Evolutionary conservation across 2,329 filamentous ascomycete genomes (phyloP), one percentile per base, ranked within the genome.

Genomic region (Fusarium praegraminearum): DNA sequence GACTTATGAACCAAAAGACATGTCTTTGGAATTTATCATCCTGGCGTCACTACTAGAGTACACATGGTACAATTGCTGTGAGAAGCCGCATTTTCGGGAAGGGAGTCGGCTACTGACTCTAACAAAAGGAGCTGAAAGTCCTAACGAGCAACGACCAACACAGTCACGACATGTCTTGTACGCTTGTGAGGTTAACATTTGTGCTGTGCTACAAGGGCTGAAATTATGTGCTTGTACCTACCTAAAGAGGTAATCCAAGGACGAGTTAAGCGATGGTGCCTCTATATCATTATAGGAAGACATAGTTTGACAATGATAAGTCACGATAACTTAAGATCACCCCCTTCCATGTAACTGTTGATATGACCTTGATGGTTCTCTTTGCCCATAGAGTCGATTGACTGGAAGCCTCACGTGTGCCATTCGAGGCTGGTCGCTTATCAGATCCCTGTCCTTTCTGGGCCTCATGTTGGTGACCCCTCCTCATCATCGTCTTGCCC

Each of bases 381-480:
- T 16, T 24, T 49, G 22, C n/a, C 45, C 45, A 16, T 16, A 40
- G 38, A 40, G 24, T 20, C 16, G 22, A 16, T 18, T 22, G 41
- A 28, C 22, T 26, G 6, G 28, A 32, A 46, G 18, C 28, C 32
- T 20, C n/a, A 7, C 22, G 18, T 32, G 18, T 45, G 24, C 7
- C 7, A 15, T 20, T 20, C 24, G 32, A 40, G n/a, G 13, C 20
- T 33, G 36, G 56, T 22, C 50, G 33, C 32, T 12, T 47, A 28
- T 36, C 49, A 45, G 43, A 44, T 53, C 65, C 64, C 51, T 67
- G 64, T 57, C 57, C 57, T 67, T 57, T 56, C 56, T 45, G 6
- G 22, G 33, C 33, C 41, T 52, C 50, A 61, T 57, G 35, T 45
- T 35, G 45, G 28, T 15, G 26, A 40, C 18, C 6, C 40, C 36